Conservation (phyloP, 2,329 filamentous ascomycete genomes). For the Sarocladiaceae sp. region DNA sequence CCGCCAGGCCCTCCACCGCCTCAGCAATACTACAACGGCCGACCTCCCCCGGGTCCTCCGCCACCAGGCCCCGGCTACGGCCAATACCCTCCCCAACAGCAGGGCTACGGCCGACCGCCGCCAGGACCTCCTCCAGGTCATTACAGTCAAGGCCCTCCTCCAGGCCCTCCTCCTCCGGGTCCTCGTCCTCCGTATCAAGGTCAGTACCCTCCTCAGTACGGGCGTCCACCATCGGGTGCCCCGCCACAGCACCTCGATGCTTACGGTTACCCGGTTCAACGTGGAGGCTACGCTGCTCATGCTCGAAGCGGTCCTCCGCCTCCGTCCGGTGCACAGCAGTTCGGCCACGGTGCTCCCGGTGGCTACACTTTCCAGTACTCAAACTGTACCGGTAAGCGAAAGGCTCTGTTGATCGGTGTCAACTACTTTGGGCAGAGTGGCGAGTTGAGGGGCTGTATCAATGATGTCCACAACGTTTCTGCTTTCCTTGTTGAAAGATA, state of each 20-base stretch:
- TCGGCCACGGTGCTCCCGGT: slow-evolving; percentile 61
- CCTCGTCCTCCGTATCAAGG: slow-evolving; percentile 15
- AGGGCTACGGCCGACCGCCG: slow-evolving; percentile 16
- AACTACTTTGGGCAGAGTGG: slow-evolving; percentile 72
- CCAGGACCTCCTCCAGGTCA: slow-evolving; percentile 5
- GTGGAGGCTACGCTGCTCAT: slow-evolving; percentile 18
- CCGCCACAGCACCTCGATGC: slow-evolving; percentile 34
- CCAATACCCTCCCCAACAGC: slow-evolving; percentile 19
- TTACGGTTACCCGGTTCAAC: slow-evolving; percentile 39
- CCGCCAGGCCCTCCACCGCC: slow-evolving; percentile 16
- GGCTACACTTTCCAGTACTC: slow-evolving; percentile 72
- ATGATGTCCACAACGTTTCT: slow-evolving; percentile 73
- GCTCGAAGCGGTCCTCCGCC: slow-evolving; percentile 34
- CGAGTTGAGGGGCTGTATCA: slow-evolving; percentile 72
- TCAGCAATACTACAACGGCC: slow-evolving; percentile 10
- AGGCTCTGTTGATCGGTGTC: slow-evolving; percentile 72
- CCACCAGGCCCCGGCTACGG: slow-evolving; percentile 16
- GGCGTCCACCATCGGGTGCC: slow-evolving; percentile 13
- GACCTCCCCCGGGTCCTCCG: slow-evolving; percentile 15
- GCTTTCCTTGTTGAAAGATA: slow-evolving; percentile 61
- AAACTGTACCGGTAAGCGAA: slow-evolving; percentile 65
- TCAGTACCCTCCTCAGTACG: slow-evolving; percentile 17
- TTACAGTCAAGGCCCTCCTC: slow-evolving; percentile 19
- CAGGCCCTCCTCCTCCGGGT: slow-evolving; percentile 12
- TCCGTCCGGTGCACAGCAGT: slow-evolving; percentile 46